phyloP scores from a whole-genome alignment of 2,329 filamentous ascomycete species.

The Didymella segeticola region DNA sequence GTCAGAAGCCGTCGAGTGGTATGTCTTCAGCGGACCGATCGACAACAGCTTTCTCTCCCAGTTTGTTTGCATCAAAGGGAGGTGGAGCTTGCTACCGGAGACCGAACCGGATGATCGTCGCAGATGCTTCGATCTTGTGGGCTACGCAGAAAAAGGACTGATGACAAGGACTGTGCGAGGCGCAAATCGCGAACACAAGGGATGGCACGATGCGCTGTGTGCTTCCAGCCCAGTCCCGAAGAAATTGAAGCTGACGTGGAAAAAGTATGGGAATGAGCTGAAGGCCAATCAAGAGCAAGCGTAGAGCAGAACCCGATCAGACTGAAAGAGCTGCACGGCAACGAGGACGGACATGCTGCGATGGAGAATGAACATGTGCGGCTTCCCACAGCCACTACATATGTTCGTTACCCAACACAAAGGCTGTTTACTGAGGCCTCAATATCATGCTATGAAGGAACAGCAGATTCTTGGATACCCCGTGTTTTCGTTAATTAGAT shows the following conservation, averaged over 20 bases:
- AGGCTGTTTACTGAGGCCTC: no score
- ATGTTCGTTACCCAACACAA: background rate
- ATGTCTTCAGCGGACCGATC: slow-evolving; percentile 25
- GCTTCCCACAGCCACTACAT: background rate
- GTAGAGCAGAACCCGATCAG: background rate
- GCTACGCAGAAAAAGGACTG: slow-evolving; percentile 15
- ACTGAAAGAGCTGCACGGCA: background rate
- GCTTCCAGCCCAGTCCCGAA: slow-evolving; percentile 47
- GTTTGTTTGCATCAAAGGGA: background rate
- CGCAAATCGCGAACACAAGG: slow-evolving; percentile 26
- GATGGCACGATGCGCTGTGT: slow-evolving; percentile 24
- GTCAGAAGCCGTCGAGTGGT: slow-evolving; percentile 27
- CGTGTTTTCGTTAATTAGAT: no score
- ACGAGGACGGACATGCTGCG: background rate
- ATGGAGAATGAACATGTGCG: background rate
- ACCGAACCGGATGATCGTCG: background rate
- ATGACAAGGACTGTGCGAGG: slow-evolving; percentile 6
- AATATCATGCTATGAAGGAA: no score
- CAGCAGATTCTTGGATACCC: no score
- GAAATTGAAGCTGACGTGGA: slow-evolving; percentile 20
- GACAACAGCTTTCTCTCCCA: slow-evolving; percentile 4
- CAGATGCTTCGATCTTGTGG: slow-evolving; percentile 33
- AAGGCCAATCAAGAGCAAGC: background rate
- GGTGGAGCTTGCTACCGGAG: background rate
- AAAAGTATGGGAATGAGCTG: slow-evolving; percentile 11